Percentiles rank a stretch among this genome's conserved stretches.
Evolutionary conservation across 768 basidiomycete species (phyloP).

Genomic region (Sporobolomyces phaffii): DNA sequence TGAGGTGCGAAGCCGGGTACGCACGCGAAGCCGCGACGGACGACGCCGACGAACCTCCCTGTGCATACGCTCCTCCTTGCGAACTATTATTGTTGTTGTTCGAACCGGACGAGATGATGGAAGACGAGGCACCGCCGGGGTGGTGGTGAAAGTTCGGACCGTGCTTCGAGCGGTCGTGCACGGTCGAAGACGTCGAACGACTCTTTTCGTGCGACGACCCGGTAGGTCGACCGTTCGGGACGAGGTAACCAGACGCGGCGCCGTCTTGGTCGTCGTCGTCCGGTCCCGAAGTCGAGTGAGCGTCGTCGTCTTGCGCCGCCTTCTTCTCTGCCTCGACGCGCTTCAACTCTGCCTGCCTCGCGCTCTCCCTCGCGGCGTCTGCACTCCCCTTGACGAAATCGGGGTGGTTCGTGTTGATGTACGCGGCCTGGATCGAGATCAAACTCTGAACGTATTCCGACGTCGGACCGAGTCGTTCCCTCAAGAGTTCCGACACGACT

Average conservation of each 20-base stretch:
- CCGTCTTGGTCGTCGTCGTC: constrained; percentile 69
- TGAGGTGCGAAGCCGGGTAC: constrained; percentile 45
- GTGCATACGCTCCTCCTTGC: too few species aligned
- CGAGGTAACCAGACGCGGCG: constrained; percentile 51
- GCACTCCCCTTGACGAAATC: constrained; percentile 74
- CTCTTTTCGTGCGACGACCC: constrained; percentile 44
- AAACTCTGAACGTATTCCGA: constrained; percentile 93
- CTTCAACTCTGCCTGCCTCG: constrained; percentile 12
- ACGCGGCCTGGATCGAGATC: constrained; percentile 94
- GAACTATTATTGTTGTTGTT: too few species aligned
- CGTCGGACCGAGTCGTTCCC: constrained; percentile 91
- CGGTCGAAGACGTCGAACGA: constrained; percentile 69
- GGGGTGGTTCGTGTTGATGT: constrained; percentile 99
- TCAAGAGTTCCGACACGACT: constrained; percentile 88
- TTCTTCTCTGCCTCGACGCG: constrained; percentile 14
- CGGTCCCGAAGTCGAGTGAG: constrained; percentile 46
- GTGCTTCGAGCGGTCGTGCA: constrained; percentile 59
- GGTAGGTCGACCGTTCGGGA: constrained; percentile 51
- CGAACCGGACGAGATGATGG: constrained; percentile 3
- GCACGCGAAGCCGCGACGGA: not conserved
- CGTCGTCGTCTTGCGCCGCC: constrained; percentile 34
- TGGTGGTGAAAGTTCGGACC: not conserved
- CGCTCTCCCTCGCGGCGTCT: constrained; percentile 25
- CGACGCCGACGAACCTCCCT: constrained; percentile 40
- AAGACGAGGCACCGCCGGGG: not conserved